phyloP scores from a whole-genome alignment of 2,329 filamentous ascomycete genomes.

The Exophiala sideris region DNA sequence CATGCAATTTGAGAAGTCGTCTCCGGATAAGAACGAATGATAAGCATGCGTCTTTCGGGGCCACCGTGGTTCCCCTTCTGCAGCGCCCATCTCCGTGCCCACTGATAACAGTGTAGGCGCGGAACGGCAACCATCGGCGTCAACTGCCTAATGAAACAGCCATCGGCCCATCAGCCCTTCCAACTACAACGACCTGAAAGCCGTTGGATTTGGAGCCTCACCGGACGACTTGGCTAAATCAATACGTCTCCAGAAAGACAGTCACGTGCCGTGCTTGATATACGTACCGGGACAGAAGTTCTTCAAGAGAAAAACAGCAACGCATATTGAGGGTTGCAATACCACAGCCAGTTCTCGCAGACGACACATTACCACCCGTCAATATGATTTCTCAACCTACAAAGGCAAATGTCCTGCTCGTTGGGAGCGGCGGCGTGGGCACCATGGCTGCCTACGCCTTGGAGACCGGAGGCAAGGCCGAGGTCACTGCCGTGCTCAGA shows the following conservation, averaged over 20 bases:
- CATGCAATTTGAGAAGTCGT: background rate
- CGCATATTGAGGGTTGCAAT: background rate
- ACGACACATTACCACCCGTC: background rate
- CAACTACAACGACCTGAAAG: background rate
- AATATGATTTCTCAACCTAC: background rate
- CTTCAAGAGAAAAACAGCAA: background rate
- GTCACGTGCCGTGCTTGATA: background rate
- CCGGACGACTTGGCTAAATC: background rate
- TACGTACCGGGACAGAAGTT: background rate
- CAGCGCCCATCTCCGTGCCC: background rate
- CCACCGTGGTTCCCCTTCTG: background rate
- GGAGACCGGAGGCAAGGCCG: slow-evolving; percentile 49
- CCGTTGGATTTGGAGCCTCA: background rate
- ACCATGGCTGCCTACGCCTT: slow-evolving; percentile 56
- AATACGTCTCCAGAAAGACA: background rate
- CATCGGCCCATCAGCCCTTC: background rate
- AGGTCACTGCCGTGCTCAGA: slow-evolving; percentile 54
- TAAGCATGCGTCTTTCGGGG: background rate
- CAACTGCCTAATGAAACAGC: background rate
- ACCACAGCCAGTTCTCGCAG: background rate
- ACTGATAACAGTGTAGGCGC: background rate
- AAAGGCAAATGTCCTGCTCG: slow-evolving; percentile 46
- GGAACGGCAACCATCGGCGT: background rate
- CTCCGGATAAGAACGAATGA: background rate
- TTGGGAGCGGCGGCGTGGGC: slow-evolving; percentile 57